A percentile compares a stretch with the other conserved stretches of the same genome.
phyloP scores from a whole-genome alignment of 1,284 basidiomycete genomes.

The Coniferiporia sulphurascens region DNA sequence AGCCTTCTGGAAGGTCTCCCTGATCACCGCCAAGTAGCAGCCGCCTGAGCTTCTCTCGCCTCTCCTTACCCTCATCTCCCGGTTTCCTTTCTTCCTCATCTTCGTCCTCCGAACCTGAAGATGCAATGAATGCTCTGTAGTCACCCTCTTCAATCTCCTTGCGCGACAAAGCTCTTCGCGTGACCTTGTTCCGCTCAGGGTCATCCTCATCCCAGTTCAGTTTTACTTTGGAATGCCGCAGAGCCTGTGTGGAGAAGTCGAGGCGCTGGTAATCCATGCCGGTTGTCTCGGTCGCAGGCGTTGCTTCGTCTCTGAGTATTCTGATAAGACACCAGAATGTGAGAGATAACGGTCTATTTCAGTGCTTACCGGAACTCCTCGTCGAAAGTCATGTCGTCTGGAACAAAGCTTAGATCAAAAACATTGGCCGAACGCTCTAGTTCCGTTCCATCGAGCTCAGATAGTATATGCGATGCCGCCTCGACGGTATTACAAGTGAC shows the following conservation, averaged over 20 bases:
- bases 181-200: constrained; percentile 78
- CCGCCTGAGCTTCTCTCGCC: constrained; percentile 63
- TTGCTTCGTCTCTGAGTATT: constrained; percentile 69
- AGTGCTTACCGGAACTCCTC: constrained; percentile 63
- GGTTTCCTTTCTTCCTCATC: constrained; percentile 25
- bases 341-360: constrained; percentile 18
- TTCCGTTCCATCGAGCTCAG: constrained; percentile 92
- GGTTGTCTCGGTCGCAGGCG: constrained; percentile 46
- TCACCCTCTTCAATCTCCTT: constrained; percentile 88
- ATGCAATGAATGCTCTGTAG: constrained; percentile 82
- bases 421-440: constrained; percentile 96
- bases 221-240: constrained; percentile 98
- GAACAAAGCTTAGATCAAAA: constrained; percentile 92
- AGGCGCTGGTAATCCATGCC: constrained; percentile 71
- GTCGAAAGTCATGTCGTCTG: constrained; percentile 89
- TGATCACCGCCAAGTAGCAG: constrained; percentile 65
- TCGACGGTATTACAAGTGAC: constrained; percentile 82
- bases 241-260: constrained; percentile 93
- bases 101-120: constrained; percentile 48
- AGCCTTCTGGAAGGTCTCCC: constrained; percentile 73
- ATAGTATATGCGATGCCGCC: constrained; percentile 78
- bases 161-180: constrained; percentile 71
- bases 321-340: neutral
- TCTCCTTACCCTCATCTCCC: constrained; percentile 26
- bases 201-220: constrained; percentile 99